Evolutionary conservation across 306 rosid genomes (phyloP).

Genomic region (Pyrus communis): DNA sequence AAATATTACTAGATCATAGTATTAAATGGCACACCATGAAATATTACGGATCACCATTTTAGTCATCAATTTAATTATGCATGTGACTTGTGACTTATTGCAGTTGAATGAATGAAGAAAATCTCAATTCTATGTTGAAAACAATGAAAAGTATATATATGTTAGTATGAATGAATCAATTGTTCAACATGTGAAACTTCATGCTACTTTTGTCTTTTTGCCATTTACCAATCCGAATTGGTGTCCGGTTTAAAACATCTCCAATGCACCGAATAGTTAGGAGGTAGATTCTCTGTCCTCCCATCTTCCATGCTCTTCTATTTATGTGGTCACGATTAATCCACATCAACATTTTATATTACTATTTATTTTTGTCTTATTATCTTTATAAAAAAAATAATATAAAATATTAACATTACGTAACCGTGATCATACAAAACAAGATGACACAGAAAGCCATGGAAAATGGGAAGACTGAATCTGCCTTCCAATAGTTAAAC

Average conservation of each 20-base stretch:
- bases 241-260: too few species aligned
- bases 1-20: fast-evolving
- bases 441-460: too few species aligned
- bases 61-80: neutral
- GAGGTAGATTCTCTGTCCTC: too few species aligned
- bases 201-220: neutral
- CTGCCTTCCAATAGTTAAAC: neutral
- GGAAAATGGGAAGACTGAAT: too few species aligned
- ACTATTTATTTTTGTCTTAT: too few species aligned
- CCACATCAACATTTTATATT: too few species aligned
- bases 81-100: neutral
- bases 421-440: too few species aligned
- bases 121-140: neutral
- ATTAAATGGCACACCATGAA: too few species aligned
- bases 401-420: too few species aligned
- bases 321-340: too few species aligned
- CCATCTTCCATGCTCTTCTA: fast-evolving
- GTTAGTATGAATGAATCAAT: neutral
- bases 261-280: neutral
- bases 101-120: neutral
- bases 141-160: neutral
- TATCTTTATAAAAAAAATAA: too few species aligned
- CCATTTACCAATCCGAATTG: too few species aligned
- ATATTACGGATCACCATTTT: neutral
- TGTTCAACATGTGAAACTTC: neutral